Conservation (phyloP, 495 filamentous ascomycete genomes). For the Podospora didyma region DNA sequence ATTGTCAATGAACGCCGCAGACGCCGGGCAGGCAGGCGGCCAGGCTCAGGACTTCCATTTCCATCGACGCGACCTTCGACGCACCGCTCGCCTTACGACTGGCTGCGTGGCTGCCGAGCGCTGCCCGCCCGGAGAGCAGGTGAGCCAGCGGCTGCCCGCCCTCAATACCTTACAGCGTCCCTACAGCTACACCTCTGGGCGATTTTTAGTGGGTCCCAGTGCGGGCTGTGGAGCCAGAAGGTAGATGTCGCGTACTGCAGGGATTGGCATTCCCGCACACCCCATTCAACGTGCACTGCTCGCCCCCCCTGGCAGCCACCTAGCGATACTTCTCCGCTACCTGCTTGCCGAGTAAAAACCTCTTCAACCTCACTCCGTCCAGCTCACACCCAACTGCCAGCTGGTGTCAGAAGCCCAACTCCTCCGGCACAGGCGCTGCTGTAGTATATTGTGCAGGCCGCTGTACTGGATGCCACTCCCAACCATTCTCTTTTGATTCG, state of each 20-base stretch:
- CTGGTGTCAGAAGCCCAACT: slow-evolving; percentile 1
- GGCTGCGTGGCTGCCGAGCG: no score
- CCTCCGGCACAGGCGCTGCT: neutral
- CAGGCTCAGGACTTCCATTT: slow-evolving; percentile 1
- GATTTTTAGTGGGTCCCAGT: slow-evolving; percentile 11
- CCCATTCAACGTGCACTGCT: slow-evolving; percentile 25
- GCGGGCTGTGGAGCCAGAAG: slow-evolving; percentile 15
- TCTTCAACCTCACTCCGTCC: slow-evolving; percentile 25
- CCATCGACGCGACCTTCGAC: slow-evolving; percentile 8
- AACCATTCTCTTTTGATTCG: no score
- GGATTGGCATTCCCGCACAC: slow-evolving; percentile 27
- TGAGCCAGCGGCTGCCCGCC: no score
- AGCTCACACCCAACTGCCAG: slow-evolving; percentile 1
- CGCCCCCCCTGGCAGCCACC: slow-evolving; percentile 17
- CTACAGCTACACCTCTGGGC: slow-evolving; percentile 8
- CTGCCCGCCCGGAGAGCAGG: no score
- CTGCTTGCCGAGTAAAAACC: slow-evolving; percentile 12
- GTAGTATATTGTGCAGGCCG: no score
- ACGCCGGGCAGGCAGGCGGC: no score
- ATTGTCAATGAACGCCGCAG: no score
- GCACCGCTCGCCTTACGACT: neutral
- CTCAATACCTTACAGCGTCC: neutral
- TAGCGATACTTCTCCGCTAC: slow-evolving; percentile 20
- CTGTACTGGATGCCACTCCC: neutral
- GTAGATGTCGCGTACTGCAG: slow-evolving; percentile 25